Base-by-base conservation (phyloP, 2,329 filamentous ascomycete species). In the Talaromyces piceae region DNA sequence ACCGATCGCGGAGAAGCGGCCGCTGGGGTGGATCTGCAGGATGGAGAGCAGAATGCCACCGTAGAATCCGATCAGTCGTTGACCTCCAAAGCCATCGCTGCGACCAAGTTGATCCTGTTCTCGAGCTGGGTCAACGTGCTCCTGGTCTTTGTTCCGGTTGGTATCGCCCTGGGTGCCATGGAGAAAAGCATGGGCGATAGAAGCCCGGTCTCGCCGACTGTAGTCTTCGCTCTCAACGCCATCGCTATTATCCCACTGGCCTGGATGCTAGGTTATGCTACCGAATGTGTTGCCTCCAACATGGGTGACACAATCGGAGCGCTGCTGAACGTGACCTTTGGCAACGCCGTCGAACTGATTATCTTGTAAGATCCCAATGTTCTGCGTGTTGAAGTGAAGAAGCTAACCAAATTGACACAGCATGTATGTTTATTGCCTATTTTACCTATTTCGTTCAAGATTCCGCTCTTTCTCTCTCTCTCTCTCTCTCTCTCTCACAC, bases 301-400 rank as follows among this genome's bases (percentile, higher is more conserved):
- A 77, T 88, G 70, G 85, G 84, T 43, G 84, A 87, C 63, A 82
- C 82, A 5, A 69, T 86, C 43, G 84, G 84, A 47, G 83, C 83
- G 37, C 67, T 87, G 59, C 74, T 87, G 64, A 87, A 87, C 61
- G 81, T 87, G 51, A 87, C 83, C 16, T 86, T 87, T 72, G 84
- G 84, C 57, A 87, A 88, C 63, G 82, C 84, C 22, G 84, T 87
- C 20, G 84, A 88, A 67, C 69, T 88, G 60, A 87, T 88, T 61
- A 86, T 88, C 56, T 88, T 87, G 53, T 57, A 52, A 20, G 44
- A n/a, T n/a, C n/a, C n/a, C 22, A 18, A 2, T 45, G 9, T 30
- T 12, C 12, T 45, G 13, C 12, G 31, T 20, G 33, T 20, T 9
- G 20, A 9, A 16, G 8, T 12, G 7, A 45, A 20, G 22, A 18